phyloP scores from a whole-genome alignment of 2,329 filamentous ascomycete genomes.

The Pestalotiopsis sp. region DNA sequence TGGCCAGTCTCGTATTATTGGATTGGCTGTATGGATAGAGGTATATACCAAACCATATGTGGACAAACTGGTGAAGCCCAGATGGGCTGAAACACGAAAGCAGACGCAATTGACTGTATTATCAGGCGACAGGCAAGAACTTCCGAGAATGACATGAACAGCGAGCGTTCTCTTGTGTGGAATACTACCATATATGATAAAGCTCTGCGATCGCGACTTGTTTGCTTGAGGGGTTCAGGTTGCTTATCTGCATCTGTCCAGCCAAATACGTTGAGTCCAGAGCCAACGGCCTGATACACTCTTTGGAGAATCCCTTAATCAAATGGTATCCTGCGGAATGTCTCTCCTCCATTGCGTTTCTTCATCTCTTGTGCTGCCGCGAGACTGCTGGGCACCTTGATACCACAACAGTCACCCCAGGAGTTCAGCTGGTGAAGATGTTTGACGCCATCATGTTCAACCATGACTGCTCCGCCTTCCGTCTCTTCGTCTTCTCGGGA shows the following conservation, averaged over 20 bases:
- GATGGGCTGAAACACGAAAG: no score
- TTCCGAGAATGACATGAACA: no score
- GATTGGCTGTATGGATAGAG: neutral
- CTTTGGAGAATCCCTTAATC: conserved; percentile 56
- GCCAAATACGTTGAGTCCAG: neutral
- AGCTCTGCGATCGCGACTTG: neutral
- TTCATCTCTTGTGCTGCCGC: conserved; percentile 87
- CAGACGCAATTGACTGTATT: no score
- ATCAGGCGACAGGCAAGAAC: no score
- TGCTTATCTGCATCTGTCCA: neutral
- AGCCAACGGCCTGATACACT: neutral
- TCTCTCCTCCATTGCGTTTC: conserved; percentile 64
- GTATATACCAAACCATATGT: no score
- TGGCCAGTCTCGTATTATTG: neutral
- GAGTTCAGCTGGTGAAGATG: conserved; percentile 71
- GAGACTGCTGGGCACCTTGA: conserved; percentile 92
- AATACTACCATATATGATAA: no score
- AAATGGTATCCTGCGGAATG: conserved; percentile 76
- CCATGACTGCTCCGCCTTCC: conserved; percentile 60
- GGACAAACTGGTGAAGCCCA: no score
- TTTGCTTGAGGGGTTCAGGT: neutral
- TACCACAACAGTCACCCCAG: conserved; percentile 98
- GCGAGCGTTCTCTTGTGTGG: no score
- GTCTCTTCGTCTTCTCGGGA: conserved; percentile 48
- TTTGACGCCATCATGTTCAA: conserved; percentile 62